Evolutionary conservation across 2,329 filamentous ascomycete genomes (phyloP).

Genomic region (Bertia moriformis): DNA sequence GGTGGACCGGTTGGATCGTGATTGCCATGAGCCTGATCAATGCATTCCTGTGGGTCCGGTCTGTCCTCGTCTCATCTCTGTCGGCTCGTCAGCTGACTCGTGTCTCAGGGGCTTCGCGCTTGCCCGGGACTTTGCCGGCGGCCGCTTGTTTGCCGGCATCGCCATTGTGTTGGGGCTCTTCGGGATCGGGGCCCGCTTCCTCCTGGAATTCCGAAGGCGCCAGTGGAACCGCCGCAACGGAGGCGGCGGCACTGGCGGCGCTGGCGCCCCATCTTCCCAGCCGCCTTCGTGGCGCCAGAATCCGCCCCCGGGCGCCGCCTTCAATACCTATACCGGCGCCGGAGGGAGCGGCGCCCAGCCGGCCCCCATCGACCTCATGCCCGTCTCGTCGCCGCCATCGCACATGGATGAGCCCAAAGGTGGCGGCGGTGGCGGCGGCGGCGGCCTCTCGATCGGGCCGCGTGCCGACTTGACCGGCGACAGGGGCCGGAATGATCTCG

Average conservation of each 20-base stretch:
- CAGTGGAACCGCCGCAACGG: not conserved
- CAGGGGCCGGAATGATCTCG: not conserved
- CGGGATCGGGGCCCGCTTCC: not conserved
- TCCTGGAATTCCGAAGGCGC: not conserved
- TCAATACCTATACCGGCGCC: not conserved
- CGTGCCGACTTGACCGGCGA: too few relatives aligned
- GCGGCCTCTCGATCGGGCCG: not conserved
- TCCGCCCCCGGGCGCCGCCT: not conserved
- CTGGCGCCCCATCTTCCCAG: not conserved
- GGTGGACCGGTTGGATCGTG: conserved; percentile 39
- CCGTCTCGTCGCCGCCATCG: not conserved
- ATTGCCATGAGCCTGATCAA: conserved; percentile 38
- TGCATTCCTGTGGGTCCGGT: conserved; percentile 33
- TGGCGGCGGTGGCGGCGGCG: too few relatives aligned
- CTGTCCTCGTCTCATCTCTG: not conserved
- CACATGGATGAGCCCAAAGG: not conserved
- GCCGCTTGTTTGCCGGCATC: not conserved
- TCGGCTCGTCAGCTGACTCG: too few relatives aligned
- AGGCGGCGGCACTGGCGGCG: not conserved
- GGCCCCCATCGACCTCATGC: not conserved
- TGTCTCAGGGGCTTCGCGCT: not conserved
- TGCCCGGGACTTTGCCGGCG: not conserved
- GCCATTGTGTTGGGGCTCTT: not conserved
- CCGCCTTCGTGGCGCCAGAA: not conserved
- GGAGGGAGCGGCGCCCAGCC: too few relatives aligned